Evolutionary conservation across 2,329 filamentous ascomycete genomes (phyloP).

Genomic region (Fusarium denticulatum): DNA sequence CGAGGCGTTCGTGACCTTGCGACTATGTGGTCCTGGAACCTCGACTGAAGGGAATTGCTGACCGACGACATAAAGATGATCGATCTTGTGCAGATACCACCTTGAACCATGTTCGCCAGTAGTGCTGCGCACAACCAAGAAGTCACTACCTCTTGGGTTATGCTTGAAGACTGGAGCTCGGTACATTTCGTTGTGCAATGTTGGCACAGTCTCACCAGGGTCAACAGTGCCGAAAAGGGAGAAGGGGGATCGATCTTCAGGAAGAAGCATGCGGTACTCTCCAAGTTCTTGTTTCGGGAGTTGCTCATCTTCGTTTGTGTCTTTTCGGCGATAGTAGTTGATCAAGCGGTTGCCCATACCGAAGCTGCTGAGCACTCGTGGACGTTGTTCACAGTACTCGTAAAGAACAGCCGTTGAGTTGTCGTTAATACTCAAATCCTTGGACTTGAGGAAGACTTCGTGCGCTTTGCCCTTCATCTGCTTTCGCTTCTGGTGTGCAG

Average conservation of each 20-base stretch:
- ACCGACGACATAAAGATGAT: constrained; percentile 89
- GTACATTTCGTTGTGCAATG: constrained; percentile 95
- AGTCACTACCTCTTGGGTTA: constrained; percentile 79
- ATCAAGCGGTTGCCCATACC: constrained; percentile 97
- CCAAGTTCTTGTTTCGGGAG: constrained; percentile 86
- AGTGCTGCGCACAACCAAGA: constrained; percentile 83
- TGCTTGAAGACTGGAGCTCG: constrained; percentile 94
- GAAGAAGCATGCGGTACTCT: constrained; percentile 86
- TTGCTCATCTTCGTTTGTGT: constrained; percentile 74
- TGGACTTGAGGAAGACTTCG: constrained; percentile 81
- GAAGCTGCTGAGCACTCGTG: constrained; percentile 91
- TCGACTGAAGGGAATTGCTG: constrained; percentile 93
- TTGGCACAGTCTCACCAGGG: constrained; percentile 87
- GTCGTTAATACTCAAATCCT: constrained; percentile 86
- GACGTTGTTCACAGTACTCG: constrained; percentile 95
- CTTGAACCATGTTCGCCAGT: constrained; percentile 80
- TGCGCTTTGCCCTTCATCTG: constrained; percentile 82
- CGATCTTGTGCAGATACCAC: constrained; percentile 88
- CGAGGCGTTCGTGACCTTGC: constrained; percentile 95
- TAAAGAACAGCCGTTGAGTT: constrained; percentile 89
- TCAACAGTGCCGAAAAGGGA: constrained; percentile 94
- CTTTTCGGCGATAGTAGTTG: constrained; percentile 94
- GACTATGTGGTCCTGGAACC: constrained; percentile 90
- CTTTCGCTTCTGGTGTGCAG: constrained; percentile 81
- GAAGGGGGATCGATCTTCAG: constrained; percentile 96